phyloP scores from a whole-genome alignment of 306 rosid species.

The Begonia loranthoides region DNA sequence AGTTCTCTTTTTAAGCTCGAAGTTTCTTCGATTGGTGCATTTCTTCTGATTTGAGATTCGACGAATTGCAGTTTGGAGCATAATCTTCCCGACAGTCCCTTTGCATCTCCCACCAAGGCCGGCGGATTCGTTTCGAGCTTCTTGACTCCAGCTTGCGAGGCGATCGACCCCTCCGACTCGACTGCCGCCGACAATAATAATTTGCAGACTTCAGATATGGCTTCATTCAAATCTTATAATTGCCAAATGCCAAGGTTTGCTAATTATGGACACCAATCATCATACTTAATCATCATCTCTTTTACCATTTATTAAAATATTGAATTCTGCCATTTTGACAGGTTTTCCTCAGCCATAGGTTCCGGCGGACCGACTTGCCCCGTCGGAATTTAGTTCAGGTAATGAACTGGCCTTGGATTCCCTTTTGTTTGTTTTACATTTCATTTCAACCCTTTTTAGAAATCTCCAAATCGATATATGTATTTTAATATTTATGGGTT shows the following conservation, averaged over 20 bases:
- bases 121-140: too few species aligned
- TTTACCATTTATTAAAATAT: neutral
- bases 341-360: constrained; percentile 87
- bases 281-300: neutral
- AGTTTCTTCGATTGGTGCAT: constrained; percentile 8
- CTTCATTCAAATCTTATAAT: constrained; percentile 64
- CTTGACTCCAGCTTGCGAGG: constrained; percentile 14
- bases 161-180: constrained; percentile 25
- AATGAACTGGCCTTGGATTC: too few species aligned
- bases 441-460: too few species aligned
- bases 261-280: neutral
- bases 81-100: constrained; percentile 93
- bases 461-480: too few species aligned
- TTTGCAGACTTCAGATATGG: constrained; percentile 42
- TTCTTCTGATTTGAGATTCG: constrained; percentile 3
- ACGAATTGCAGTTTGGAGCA: constrained; percentile 70
- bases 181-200: constrained; percentile 27
- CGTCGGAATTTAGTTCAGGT: constrained; percentile 54
- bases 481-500: too few species aligned
- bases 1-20: too few species aligned
- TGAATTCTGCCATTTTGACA: constrained; percentile 1
- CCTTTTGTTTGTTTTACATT: too few species aligned
- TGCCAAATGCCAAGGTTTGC: constrained; percentile 85
- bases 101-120: constrained; percentile 88
- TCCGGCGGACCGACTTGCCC: constrained; percentile 60